phyloP scores from a whole-genome alignment of 371 early-diverging fungal genomes.

The Saksenaea vasiformis region DNA sequence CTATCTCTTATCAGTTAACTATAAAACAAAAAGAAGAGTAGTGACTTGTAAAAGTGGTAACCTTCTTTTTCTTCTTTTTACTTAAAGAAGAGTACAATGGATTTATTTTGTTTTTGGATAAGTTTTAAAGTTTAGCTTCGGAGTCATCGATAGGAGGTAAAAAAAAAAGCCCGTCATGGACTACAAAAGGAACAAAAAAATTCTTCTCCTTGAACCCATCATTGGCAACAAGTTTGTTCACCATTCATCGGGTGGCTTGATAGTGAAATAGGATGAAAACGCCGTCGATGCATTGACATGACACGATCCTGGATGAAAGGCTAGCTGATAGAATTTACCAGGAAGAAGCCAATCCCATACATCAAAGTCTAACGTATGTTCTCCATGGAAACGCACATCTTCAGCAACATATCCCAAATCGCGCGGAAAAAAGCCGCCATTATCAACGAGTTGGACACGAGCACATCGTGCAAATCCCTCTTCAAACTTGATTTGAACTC shows the following conservation, averaged over 20 bases:
- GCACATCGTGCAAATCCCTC: conserved; percentile 8
- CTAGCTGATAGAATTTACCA: conserved; percentile 16
- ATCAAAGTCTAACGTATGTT: conserved; percentile 5
- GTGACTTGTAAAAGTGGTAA: too few relatives aligned
- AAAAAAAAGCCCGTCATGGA: conserved; percentile 1
- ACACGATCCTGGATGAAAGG: conserved; percentile 9
- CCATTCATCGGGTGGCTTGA: not conserved
- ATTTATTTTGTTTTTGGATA: not conserved
- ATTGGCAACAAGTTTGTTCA: not conserved
- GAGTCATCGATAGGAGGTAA: not conserved
- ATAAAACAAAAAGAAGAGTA: too few relatives aligned
- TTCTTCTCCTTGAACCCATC: not conserved
- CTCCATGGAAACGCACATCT: conserved; percentile 7
- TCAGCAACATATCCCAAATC: conserved; percentile 15
- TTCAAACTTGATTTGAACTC: conserved; percentile 6
- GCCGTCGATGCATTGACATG: conserved; percentile 19
- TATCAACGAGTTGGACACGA: conserved; percentile 6
- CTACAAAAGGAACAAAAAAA: not conserved
- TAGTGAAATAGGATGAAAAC: conserved; percentile 15
- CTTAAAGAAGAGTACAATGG: not conserved
- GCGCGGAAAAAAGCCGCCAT: conserved; percentile 12
- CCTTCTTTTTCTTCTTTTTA: too few relatives aligned
- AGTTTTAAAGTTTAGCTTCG: not conserved
- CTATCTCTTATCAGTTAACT: not conserved
- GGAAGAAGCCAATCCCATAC: conserved; percentile 21